Evolutionary conservation across 2,329 filamentous ascomycete species (phyloP).

Genomic region (Alternaria brassicae): DNA sequence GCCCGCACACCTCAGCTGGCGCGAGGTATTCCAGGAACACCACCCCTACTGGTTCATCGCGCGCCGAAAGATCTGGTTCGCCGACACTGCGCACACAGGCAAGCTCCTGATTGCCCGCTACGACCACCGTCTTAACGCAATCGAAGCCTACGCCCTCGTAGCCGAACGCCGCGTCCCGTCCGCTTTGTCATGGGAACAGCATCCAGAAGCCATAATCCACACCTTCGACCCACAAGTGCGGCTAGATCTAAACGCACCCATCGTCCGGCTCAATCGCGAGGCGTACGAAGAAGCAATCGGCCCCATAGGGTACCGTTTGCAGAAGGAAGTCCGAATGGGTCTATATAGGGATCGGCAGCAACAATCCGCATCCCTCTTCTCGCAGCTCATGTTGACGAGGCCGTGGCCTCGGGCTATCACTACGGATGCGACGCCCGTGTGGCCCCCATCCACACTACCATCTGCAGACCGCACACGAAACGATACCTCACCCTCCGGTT

Average conservation of each 20-base stretch:
- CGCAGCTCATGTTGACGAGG: constrained; percentile 72
- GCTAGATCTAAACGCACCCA: constrained; percentile 76
- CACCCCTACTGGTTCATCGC: constrained; percentile 86
- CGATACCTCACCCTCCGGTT: constrained; percentile 52
- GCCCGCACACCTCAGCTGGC: constrained; percentile 68
- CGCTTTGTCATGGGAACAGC: constrained; percentile 69
- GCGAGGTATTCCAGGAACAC: constrained; percentile 75
- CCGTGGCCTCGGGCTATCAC: constrained; percentile 54
- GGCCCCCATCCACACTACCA: constrained; percentile 78
- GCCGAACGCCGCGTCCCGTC: constrained; percentile 65
- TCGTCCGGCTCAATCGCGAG: constrained; percentile 55
- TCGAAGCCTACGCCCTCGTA: constrained; percentile 80
- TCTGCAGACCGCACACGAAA: constrained; percentile 65
- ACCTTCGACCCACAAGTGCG: constrained; percentile 73
- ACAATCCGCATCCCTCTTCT: constrained; percentile 59
- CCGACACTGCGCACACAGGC: constrained; percentile 74
- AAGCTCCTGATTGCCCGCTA: constrained; percentile 80
- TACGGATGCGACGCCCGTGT: constrained; percentile 59
- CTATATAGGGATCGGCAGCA: constrained; percentile 33
- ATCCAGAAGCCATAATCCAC: constrained; percentile 72
- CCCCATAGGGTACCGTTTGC: constrained; percentile 51
- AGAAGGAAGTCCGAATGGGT: constrained; percentile 61
- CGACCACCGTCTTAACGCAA: constrained; percentile 73
- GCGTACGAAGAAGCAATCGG: constrained; percentile 35
- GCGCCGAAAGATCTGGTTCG: constrained; percentile 84